These are phyloP conservation scores for Epichloe sylvatica DNA, from an alignment of 2,329 filamentous ascomycete species.

Conservation along the genomic window DNA sequence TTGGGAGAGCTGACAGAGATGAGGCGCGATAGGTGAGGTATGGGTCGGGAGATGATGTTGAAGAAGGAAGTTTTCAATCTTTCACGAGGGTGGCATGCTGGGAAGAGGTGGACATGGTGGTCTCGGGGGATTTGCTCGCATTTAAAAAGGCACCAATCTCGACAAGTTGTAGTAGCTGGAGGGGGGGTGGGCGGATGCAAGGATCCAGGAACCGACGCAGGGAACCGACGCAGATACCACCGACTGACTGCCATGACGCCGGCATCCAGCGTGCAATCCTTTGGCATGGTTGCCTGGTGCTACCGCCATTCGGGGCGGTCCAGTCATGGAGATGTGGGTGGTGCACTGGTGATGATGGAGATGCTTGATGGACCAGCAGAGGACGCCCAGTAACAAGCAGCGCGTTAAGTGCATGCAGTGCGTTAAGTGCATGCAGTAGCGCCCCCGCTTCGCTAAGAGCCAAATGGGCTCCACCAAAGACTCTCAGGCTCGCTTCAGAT, in stretches of 20 bases:
- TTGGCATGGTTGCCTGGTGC: slow-evolving; percentile 20
- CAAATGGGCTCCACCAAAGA: neutral
- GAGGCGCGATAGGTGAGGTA: neutral
- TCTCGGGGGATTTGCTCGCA: slow-evolving; percentile 1
- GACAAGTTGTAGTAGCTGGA: neutral
- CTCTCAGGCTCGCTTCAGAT: neutral
- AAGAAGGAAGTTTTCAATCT: neutral
- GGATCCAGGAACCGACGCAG: slow-evolving; percentile 7
- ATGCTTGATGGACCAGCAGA: neutral
- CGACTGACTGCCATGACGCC: neutral
- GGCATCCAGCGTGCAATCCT: neutral
- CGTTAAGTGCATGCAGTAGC: slow-evolving; percentile 9
- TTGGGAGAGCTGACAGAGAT: neutral
- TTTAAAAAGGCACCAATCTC: slow-evolving; percentile 6
- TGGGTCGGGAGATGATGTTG: neutral
- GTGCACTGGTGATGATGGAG: neutral
- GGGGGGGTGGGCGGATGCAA: neutral
- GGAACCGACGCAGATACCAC: slow-evolving; percentile 4
- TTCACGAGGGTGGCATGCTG: neutral
- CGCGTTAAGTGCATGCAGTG: slow-evolving; percentile 10
- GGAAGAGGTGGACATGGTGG: neutral
- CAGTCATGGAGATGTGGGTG: neutral
- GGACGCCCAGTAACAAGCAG: neutral
- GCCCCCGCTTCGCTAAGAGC: slow-evolving; percentile 5
- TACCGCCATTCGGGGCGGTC: slow-evolving; percentile 7